Base-by-base conservation (phyloP, 1,139 yeast genomes). In the Nadsonia starkeyi-henricii region DNA sequence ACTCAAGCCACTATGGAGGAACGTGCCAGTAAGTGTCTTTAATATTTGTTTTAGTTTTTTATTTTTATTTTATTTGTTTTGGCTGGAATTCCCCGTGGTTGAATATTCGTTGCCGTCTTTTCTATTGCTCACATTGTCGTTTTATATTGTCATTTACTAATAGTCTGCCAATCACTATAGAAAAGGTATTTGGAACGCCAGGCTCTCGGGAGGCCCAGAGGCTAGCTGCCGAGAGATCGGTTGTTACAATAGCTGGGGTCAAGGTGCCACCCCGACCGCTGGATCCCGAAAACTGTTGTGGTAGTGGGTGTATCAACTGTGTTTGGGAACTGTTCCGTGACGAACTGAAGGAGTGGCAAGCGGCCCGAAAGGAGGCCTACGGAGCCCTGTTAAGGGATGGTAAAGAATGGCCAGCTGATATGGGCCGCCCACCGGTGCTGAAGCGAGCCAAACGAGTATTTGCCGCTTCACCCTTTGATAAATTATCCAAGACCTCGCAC, bases 221-320 rank as follows among this genome's bases (percentile, higher is more conserved):
- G 9, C 50, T 50, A 21, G 64, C 56, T 26, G 65, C 66, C 9
- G 56, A 55, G 47, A 48, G 52, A 2, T 52, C 57, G 42, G 58
- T 67, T 1, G 55, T 66, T 30, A 53, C 55, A 4, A 62, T 89
- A 5, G 89, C 79, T 0, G 96, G 96, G 0, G 68, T 89, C 0
- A 63, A 62, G 2, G 95, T 91, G 0, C 96, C 96, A 2, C 77
- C 75, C 18, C 74, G 73, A 58, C 98, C 98, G 1, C 71, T 69
- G 4, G 95, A 86, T 58, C 97, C 97, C 2, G 95, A 88, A 58
- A 88, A 89, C 63, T 91, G 98, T 63, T 91, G 98, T 63, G 88
- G 88, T 95, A 81, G 94, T 54, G 98, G 98, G 1, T 91, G 98
- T 63, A 79, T 86, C 42, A 85, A 89, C 64, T 91, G 98, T 65